These are phyloP conservation scores for grape (Vitis vinifera) DNA, from an alignment of 164 flowering plant genomes.

Conservation along the genomic window ASM3070453v1 NC_081808.1:1366501-1367000, in stretches of 20 bases:
- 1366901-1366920: too few species aligned
- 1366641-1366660: conserved; percentile 30
- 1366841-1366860: too few species aligned
- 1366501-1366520: neutral
- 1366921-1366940: fast-evolving
- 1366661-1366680: conserved; percentile 62
- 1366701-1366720: neutral
- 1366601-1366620: neutral
- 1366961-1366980: too few species aligned
- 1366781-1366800: too few species aligned
- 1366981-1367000: too few species aligned
- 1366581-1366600: conserved; percentile 45
- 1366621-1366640: conserved; percentile 14
- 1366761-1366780: neutral
- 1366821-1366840: neutral
- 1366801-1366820: too few species aligned
- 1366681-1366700: conserved; percentile 10
- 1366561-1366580: conserved; percentile 77
- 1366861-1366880: too few species aligned
- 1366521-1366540: conserved; percentile 50
- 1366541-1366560: conserved; percentile 83
- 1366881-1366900: too few species aligned
- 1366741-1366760: conserved; percentile 1
- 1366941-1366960: too few species aligned
- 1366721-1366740: neutral